phyloP scores from a whole-genome alignment of 2,329 filamentous ascomycete genomes.

The Setomelanomma holmii region DNA sequence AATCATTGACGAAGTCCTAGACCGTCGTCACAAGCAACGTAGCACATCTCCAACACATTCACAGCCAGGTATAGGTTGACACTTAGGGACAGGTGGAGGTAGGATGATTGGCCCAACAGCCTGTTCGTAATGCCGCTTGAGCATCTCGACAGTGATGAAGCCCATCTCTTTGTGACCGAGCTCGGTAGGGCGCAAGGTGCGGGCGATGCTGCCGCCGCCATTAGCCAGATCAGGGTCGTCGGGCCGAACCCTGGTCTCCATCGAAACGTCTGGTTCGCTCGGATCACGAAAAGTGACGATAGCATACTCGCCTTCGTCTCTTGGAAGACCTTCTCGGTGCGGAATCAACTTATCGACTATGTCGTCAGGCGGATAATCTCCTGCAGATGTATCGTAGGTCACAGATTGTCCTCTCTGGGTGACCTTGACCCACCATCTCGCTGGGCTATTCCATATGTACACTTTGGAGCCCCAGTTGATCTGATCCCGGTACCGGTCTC shows the following conservation, averaged over 20 bases:
- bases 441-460: conserved; percentile 7
- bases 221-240: not conserved
- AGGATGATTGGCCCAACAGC: no score
- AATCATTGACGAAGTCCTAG: no score
- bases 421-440: not conserved
- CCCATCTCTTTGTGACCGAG: conserved; percentile 2
- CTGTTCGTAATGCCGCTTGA: not conserved
- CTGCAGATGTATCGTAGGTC: not conserved
- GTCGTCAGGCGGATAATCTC: conserved; percentile 1
- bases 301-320: not conserved
- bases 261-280: not conserved
- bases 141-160: conserved; percentile 1
- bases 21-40: no score
- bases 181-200: conserved; percentile 3
- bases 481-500: not conserved
- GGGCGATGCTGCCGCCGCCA: not conserved
- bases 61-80: no score
- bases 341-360: not conserved
- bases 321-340: not conserved
- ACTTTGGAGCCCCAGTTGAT: conserved; percentile 4
- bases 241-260: not conserved
- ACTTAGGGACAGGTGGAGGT: no score
- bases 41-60: no score
- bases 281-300: not conserved
- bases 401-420: not conserved